A percentile compares a stretch with the other conserved stretches of the same genome.
Evolutionary conservation across 257 asterid species (phyloP).

Genomic region (Solanum piurae): DNA sequence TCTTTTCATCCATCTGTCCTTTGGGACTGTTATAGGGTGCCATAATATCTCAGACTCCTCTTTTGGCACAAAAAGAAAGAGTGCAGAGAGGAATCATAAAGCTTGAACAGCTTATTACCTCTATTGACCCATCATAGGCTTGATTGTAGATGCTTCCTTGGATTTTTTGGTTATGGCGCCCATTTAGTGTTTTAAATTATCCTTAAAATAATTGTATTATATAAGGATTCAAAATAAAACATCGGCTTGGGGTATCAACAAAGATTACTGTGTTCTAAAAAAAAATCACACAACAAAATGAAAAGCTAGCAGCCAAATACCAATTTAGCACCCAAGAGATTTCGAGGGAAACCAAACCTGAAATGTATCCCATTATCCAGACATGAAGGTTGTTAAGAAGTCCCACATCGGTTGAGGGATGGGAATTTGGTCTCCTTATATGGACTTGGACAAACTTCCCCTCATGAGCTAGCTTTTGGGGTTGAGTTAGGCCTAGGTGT

Average conservation of each 20-base stretch:
- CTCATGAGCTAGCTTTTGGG: no score
- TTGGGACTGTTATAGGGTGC: background rate
- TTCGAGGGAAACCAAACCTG: background rate
- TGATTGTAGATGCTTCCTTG: background rate
- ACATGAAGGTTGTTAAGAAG: background rate
- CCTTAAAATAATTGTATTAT: background rate
- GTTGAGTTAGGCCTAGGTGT: no score
- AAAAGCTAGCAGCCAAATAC: background rate
- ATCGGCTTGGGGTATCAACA: background rate
- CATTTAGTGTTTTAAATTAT: background rate
- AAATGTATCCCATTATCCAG: background rate
- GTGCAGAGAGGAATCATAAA: background rate
- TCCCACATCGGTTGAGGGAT: no score
- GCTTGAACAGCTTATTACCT: background rate
- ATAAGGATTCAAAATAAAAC: background rate
- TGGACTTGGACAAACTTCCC: no score
- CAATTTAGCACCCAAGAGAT: background rate
- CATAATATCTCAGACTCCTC: background rate
- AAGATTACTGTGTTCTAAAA: background rate
- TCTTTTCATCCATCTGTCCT: background rate
- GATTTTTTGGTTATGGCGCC: background rate
- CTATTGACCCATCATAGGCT: background rate
- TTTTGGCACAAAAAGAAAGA: background rate
- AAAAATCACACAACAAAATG: background rate
- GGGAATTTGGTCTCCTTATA: no score